Conservation (phyloP, 2,329 filamentous ascomycete species). For the Cytospora piceicola region DNA sequence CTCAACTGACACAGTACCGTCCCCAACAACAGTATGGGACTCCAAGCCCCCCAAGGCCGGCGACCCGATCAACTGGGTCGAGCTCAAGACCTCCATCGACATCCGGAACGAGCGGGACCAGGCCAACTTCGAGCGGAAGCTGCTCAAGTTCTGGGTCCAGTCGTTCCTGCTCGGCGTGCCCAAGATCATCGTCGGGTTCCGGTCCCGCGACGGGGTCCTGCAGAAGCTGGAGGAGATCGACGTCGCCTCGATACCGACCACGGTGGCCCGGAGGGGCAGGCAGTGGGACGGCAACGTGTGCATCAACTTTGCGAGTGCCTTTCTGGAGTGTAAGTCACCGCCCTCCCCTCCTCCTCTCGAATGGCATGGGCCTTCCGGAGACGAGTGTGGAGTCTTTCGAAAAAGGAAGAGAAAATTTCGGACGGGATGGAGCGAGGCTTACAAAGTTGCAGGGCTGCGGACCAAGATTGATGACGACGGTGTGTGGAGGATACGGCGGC, state of each 20-base stretch:
- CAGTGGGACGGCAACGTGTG: conserved; percentile 93
- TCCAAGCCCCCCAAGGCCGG: conserved; percentile 69
- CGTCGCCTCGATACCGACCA: conserved; percentile 77
- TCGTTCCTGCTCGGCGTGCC: conserved; percentile 93
- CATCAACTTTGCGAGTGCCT: conserved; percentile 82
- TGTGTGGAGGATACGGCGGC: conserved; percentile 78
- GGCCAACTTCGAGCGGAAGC: conserved; percentile 81
- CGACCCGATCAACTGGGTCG: conserved; percentile 85
- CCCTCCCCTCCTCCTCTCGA: background rate
- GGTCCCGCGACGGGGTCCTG: conserved; percentile 72
- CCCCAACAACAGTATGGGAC: conserved; percentile 70
- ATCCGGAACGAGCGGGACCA: conserved; percentile 70
- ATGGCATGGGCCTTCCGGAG: background rate
- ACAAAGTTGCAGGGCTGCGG: conserved; percentile 58
- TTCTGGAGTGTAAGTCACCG: conserved; percentile 71
- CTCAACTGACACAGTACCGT: conserved; percentile 14
- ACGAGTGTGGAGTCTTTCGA: background rate
- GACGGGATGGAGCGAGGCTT: background rate
- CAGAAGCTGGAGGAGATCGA: conserved; percentile 75
- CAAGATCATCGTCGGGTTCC: conserved; percentile 88
- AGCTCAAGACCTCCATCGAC: conserved; percentile 87
- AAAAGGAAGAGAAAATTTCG: too few species aligned
- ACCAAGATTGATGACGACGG: conserved; percentile 69
- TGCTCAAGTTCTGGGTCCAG: conserved; percentile 96
- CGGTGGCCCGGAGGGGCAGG: conserved; percentile 68